A percentile compares a stretch with the other conserved stretches of the same genome.
Conservation (phyloP, 306 rosid species). For the Sesbania bispinosa region DNA sequence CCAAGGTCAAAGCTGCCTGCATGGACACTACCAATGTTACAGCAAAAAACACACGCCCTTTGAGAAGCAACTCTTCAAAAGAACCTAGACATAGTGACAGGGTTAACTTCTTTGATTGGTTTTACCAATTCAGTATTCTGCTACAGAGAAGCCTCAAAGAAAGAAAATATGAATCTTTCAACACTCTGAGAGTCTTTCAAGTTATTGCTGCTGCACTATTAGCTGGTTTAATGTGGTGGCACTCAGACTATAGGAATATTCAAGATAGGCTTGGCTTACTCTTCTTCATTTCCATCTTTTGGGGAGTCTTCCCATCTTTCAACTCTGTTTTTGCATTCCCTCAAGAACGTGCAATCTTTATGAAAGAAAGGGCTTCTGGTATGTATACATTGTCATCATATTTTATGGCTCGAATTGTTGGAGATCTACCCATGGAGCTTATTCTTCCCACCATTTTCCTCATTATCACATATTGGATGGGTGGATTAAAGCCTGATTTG, state of each 20-base stretch:
- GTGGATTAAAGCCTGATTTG: constrained; percentile 60
- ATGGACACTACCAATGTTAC: constrained; percentile 36
- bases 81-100: constrained; percentile 16
- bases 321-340: constrained; percentile 85
- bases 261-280: constrained; percentile 92
- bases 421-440: constrained; percentile 91
- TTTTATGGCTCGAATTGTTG: constrained; percentile 75
- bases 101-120: constrained; percentile 50
- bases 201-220: constrained; percentile 66
- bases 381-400: constrained; percentile 83
- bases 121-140: constrained; percentile 61
- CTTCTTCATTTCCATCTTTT: constrained; percentile 85
- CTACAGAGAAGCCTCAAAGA: constrained; percentile 89
- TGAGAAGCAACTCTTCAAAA: constrained; percentile 25
- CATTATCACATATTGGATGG: constrained; percentile 71
- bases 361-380: constrained; percentile 79
- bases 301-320: constrained; percentile 94
- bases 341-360: constrained; percentile 76
- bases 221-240: constrained; percentile 97
- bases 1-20: constrained; percentile 59
- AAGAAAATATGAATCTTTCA: constrained; percentile 78
- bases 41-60: constrained; percentile 20
- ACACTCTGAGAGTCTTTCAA: constrained; percentile 68
- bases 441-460: constrained; percentile 80
- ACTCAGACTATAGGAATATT: constrained; percentile 55